Percentiles rank a stretch among this genome's conserved stretches.
phyloP scores from a whole-genome alignment of 768 basidiomycete genomes.

The Podaxis sp. region DNA sequence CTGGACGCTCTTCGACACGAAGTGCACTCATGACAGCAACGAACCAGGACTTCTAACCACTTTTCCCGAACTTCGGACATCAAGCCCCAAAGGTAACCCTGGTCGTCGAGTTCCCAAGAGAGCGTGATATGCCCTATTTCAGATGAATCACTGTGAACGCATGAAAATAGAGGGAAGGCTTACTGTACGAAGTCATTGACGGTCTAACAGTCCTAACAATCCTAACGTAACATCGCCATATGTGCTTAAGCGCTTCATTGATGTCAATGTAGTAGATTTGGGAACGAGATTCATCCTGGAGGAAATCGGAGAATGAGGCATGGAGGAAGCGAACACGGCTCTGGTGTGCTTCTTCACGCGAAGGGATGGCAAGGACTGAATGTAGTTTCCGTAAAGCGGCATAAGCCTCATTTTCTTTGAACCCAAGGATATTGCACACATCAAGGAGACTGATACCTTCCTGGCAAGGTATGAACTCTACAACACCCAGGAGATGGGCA shows the following conservation, averaged over 20 bases:
- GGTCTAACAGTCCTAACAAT: too few species aligned
- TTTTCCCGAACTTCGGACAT: neutral
- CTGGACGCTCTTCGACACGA: too few species aligned
- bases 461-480: too few species aligned
- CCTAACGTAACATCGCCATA: too few species aligned
- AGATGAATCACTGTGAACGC: neutral
- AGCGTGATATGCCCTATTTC: neutral
- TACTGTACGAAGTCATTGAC: too few species aligned
- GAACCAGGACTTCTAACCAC: neutral
- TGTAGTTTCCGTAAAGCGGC: neutral
- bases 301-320: too few species aligned
- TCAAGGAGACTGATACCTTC: neutral
- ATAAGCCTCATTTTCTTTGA: neutral
- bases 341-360: too few species aligned
- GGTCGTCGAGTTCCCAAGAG: neutral
- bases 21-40: neutral
- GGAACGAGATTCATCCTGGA: too few species aligned
- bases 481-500: neutral
- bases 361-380: neutral
- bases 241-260: too few species aligned
- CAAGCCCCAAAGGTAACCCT: neutral
- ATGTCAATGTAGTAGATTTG: too few species aligned
- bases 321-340: too few species aligned
- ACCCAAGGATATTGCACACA: neutral
- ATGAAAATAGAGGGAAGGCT: too few species aligned